Evolutionary conservation across 257 asterid species (phyloP).

Genomic region (Capsicum baccatum): DNA sequence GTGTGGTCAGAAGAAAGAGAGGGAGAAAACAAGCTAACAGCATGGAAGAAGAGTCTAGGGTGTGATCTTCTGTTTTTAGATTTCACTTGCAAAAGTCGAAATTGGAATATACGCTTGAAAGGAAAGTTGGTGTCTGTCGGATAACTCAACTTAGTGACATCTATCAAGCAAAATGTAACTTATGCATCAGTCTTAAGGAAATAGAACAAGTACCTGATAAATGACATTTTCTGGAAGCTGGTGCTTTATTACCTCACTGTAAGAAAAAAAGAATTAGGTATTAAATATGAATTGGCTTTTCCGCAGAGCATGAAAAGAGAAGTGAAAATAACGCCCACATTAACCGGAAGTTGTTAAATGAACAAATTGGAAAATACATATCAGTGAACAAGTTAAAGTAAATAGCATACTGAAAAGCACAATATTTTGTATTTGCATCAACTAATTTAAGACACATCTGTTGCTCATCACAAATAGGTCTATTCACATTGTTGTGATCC

Average conservation of each 20-base stretch:
- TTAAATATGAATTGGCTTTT: neutral
- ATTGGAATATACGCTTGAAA: neutral
- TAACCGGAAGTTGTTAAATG: neutral
- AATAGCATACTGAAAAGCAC: neutral
- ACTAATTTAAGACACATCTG: neutral
- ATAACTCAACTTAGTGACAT: slow-evolving; percentile 4
- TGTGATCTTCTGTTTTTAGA: neutral
- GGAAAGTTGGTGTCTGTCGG: neutral
- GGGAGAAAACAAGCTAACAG: slow-evolving; percentile 3
- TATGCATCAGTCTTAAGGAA: slow-evolving; percentile 22
- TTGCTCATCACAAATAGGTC: neutral
- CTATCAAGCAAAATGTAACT: neutral
- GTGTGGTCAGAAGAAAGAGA: slow-evolving; percentile 7
- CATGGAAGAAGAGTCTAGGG: neutral
- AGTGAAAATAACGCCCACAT: neutral
- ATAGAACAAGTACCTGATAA: slow-evolving; percentile 63
- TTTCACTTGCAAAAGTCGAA: neutral
- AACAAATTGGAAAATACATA: neutral
- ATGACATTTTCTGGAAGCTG: slow-evolving; percentile 51
- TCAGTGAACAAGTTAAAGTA: neutral
- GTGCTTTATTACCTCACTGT: slow-evolving; percentile 82
- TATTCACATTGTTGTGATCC: neutral
- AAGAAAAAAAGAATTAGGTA: slow-evolving; percentile 31
- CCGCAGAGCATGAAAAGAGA: neutral
- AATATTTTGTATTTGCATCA: neutral